Conservation (phyloP, 1,284 basidiomycete species). For the Pisolithus thermaeus region DNA sequence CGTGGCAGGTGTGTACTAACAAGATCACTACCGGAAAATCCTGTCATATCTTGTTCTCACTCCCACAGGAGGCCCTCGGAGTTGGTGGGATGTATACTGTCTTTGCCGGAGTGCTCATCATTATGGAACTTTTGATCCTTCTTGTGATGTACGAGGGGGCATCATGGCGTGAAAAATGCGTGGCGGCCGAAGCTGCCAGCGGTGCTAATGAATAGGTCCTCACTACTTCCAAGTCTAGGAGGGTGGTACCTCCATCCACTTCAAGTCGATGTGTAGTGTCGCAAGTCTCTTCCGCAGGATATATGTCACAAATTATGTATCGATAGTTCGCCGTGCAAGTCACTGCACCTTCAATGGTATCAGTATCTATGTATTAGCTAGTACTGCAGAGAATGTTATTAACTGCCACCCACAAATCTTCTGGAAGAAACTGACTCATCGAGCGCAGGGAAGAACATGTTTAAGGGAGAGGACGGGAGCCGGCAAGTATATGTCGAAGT, state of each 20-base stretch:
- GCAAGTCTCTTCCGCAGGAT: no score
- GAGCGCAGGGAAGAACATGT: no score
- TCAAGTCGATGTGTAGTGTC: no score
- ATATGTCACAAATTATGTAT: no score
- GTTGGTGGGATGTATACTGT: conserved; percentile 75
- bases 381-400: no score
- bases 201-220: neutral
- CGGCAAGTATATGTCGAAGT: no score
- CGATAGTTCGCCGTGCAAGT: neutral
- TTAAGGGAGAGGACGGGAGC: no score
- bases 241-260: no score
- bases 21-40: neutral
- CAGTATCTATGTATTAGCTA: neutral
- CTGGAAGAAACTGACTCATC: no score
- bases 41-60: neutral
- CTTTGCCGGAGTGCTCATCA: conserved; percentile 56
- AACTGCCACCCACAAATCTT: no score
- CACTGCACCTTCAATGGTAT: neutral
- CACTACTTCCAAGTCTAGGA: no score
- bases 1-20: conserved; percentile 44
- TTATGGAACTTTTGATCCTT: conserved; percentile 49
- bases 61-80: conserved; percentile 41
- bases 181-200: conserved; percentile 8
- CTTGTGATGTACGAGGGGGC: conserved; percentile 45
- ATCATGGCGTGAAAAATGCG: conserved; percentile 37